A percentile compares a stretch with the other conserved stretches of the same genome.
Evolutionary conservation across 2,329 filamentous ascomycete genomes (phyloP).

Genomic region (Colletotrichum viniferum): DNA sequence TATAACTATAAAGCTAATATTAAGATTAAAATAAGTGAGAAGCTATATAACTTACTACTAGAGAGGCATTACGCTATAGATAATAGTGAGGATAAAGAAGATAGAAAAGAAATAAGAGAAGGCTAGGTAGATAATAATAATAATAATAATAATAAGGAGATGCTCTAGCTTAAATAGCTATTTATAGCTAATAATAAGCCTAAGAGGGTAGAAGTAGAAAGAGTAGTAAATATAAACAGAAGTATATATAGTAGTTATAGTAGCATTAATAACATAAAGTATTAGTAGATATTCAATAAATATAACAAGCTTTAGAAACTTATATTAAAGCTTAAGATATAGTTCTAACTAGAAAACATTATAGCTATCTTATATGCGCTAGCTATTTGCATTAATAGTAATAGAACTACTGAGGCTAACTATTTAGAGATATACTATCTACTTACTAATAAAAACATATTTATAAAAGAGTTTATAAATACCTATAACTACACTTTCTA

Average conservation of each 20-base stretch:
- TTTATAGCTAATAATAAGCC: neutral
- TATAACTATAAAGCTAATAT: constrained; percentile 7
- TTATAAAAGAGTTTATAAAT: neutral
- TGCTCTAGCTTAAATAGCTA: neutral
- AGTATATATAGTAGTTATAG: neutral
- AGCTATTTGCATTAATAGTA: neutral
- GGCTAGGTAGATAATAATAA: neutral
- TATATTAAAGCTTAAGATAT: neutral
- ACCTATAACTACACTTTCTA: constrained; percentile 3
- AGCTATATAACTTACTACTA: neutral
- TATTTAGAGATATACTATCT: neutral
- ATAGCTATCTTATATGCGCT: neutral
- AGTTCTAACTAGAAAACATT: neutral
- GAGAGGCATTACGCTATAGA: neutral
- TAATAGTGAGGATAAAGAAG: neutral
- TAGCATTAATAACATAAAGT: constrained; percentile 22
- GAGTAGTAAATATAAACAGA: neutral
- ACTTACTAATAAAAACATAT: neutral
- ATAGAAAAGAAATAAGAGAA: neutral
- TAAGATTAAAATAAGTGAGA: neutral
- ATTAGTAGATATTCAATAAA: constrained; percentile 21
- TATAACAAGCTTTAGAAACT: constrained; percentile 12
- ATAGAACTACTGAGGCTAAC: neutral
- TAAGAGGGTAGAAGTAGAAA: neutral
- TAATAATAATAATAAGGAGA: constrained; percentile 12